Evolutionary conservation across 2,329 filamentous ascomycete species (phyloP).

Genomic region (Stagonosporopsis tanaceti): DNA sequence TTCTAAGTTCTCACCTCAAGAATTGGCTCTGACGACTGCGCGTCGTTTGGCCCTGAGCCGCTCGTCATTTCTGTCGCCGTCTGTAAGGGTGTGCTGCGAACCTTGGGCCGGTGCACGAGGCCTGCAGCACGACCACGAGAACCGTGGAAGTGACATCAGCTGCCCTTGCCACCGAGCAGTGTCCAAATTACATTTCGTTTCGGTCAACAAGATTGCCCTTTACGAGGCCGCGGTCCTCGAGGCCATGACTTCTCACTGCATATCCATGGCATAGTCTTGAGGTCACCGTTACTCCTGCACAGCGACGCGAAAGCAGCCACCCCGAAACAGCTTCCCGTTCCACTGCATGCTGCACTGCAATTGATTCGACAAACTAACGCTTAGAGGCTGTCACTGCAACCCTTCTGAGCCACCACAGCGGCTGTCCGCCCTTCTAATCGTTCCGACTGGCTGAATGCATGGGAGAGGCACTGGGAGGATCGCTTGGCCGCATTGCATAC

Average conservation of each 20-base stretch:
- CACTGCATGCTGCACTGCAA: constrained; percentile 31
- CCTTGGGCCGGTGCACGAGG: constrained; percentile 20
- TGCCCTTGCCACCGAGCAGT: constrained; percentile 32
- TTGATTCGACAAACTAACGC: constrained; percentile 27
- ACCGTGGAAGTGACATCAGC: constrained; percentile 22
- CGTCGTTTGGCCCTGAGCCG: background rate
- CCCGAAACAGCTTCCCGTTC: constrained; percentile 26
- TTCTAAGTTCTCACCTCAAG: background rate
- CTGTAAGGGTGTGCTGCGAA: constrained; percentile 19
- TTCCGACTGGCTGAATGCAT: constrained; percentile 42
- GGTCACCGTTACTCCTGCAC: constrained; percentile 25
- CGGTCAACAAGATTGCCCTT: constrained; percentile 3
- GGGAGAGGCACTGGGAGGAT: constrained; percentile 31
- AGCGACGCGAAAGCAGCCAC: constrained; percentile 29
- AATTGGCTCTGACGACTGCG: background rate
- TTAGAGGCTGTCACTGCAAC: constrained; percentile 24
- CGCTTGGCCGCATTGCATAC: constrained; percentile 42
- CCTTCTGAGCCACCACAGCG: constrained; percentile 31
- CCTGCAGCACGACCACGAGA: constrained; percentile 12
- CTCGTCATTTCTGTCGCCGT: background rate
- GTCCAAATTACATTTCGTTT: constrained; percentile 13
- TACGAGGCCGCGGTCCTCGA: background rate
- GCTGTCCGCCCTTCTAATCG: constrained; percentile 31
- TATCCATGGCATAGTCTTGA: background rate
- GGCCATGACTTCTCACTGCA: constrained; percentile 11